phyloP scores from a whole-genome alignment of 2,329 filamentous ascomycete species.

The Pezicula radicicola region DNA sequence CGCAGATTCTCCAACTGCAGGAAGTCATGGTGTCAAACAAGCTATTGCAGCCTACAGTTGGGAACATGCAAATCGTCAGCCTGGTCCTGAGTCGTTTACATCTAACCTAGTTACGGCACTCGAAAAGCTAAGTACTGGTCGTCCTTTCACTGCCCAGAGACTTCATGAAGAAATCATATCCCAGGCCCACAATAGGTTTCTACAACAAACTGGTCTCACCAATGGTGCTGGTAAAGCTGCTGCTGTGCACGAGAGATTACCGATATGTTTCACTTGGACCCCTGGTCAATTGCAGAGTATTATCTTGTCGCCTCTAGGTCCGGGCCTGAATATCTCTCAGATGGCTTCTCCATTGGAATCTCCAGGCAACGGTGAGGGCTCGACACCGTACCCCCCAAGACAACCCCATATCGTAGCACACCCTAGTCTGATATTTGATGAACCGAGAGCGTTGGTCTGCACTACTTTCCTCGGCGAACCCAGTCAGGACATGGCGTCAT shows the following conservation, averaged over 20 bases:
- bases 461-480: constrained; percentile 66
- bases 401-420: constrained; percentile 22
- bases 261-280: constrained; percentile 54
- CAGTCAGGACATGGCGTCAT: constrained; percentile 63
- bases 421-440: constrained; percentile 52
- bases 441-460: constrained; percentile 61
- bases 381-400: constrained; percentile 16
- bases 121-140: constrained; percentile 46
- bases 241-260: constrained; percentile 32
- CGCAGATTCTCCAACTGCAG: constrained; percentile 46
- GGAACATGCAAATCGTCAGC: constrained; percentile 45
- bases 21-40: constrained; percentile 57
- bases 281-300: constrained; percentile 51
- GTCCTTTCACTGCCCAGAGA: constrained; percentile 53
- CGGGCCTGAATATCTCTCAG: constrained; percentile 28
- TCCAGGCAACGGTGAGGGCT: constrained; percentile 20
- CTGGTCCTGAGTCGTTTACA: constrained; percentile 54
- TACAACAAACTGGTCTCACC: constrained; percentile 38
- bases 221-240: constrained; percentile 40
- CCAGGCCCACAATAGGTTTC: constrained; percentile 34
- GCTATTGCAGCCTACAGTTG: constrained; percentile 57
- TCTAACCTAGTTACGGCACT: constrained; percentile 54
- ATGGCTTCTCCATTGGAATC: constrained; percentile 23
- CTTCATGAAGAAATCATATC: constrained; percentile 52
- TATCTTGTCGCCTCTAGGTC: constrained; percentile 40